phyloP scores from a whole-genome alignment of 2,329 filamentous ascomycete genomes.

The Cercospora sojina region DNA sequence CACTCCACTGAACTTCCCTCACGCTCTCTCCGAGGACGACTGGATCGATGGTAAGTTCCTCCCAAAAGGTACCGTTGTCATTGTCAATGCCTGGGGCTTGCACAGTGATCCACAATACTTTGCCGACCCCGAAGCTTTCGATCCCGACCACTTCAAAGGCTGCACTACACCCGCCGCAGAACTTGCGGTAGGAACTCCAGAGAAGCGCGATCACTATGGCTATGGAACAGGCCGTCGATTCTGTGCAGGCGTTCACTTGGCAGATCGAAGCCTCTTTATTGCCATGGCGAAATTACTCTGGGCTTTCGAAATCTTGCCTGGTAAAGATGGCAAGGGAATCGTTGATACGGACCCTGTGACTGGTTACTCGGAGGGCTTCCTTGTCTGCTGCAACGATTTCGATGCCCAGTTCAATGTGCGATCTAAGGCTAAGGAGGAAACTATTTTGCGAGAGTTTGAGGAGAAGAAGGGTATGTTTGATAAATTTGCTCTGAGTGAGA shows the following conservation, averaged over 20 bases:
- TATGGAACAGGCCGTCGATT: neutral
- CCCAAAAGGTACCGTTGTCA: neutral
- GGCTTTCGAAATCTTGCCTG: neutral
- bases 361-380: neutral
- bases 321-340: neutral
- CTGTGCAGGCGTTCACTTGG: neutral
- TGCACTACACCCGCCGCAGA: neutral
- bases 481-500: neutral
- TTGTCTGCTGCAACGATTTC: neutral
- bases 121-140: neutral
- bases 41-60: neutral
- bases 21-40: neutral
- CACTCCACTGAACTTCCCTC: neutral
- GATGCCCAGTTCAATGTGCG: neutral
- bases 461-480: neutral
- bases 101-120: neutral
- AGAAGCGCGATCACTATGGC: neutral
- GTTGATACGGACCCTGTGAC: neutral
- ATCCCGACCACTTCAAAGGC: neutral
- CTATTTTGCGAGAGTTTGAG: neutral
- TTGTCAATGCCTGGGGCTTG: neutral
- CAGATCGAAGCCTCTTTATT: neutral
- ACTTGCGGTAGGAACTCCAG: neutral
- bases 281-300: neutral
- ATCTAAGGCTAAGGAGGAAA: neutral